Percentiles rank a stretch among this genome's conserved stretches.
Evolutionary conservation across 1,139 yeast species (phyloP).

Genomic region (Kurtzmaniella natalensis): DNA sequence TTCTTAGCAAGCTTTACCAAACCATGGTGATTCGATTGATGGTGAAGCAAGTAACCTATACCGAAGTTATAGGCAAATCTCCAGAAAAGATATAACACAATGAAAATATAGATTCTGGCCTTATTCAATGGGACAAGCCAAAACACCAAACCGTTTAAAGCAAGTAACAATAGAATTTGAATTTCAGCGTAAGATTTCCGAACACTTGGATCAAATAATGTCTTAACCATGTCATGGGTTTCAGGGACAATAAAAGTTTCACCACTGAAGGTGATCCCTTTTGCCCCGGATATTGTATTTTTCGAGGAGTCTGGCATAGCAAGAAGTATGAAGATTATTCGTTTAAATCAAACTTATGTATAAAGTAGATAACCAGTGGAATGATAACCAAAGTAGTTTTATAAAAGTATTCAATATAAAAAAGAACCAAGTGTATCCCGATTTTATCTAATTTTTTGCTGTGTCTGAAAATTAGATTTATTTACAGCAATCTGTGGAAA

Average conservation of each 20-base stretch:
- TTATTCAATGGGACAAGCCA: conserved; percentile 26
- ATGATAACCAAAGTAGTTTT: no score
- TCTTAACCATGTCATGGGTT: conserved; percentile 84
- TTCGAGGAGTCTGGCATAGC: no score
- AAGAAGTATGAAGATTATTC: no score
- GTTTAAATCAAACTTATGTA: no score
- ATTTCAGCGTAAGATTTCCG: conserved; percentile 66
- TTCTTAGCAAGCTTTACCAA: conserved; percentile 55
- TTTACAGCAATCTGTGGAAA: no score
- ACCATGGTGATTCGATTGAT: conserved; percentile 58
- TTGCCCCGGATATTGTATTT: conserved; percentile 26
- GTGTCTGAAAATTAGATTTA: no score
- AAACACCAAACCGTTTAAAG: conserved; percentile 50
- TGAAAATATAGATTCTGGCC: conserved; percentile 41
- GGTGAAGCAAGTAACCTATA: conserved; percentile 65
- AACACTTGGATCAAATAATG: conserved; percentile 73
- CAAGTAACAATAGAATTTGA: conserved; percentile 49
- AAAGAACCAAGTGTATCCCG: no score
- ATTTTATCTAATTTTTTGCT: no score
- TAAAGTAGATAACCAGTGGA: no score
- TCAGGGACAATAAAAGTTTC: conserved; percentile 64
- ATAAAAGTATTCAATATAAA: no score
- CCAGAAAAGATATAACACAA: conserved; percentile 67
- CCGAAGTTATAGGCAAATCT: conserved; percentile 75
- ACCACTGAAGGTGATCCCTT: conserved; percentile 47